These are phyloP conservation scores for Cyclotella sp. DNA, from an alignment of 108 stramenopile species.

Conservation along the genomic window DNA sequence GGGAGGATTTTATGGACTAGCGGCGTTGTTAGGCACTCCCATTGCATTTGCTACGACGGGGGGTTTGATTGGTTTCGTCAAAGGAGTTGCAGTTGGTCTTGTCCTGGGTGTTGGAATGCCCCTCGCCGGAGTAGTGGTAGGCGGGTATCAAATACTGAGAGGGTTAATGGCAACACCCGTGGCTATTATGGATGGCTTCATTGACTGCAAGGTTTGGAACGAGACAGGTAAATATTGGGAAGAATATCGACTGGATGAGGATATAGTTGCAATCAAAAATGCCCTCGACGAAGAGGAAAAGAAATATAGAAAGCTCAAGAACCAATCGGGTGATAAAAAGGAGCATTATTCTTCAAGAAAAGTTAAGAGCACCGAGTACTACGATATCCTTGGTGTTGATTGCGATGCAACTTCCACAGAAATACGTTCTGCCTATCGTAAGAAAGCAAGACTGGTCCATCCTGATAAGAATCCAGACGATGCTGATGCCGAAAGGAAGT, in stretches of 20 bases:
- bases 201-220: slow-evolving; percentile 39
- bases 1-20: slow-evolving; percentile 35
- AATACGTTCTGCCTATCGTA: slow-evolving; percentile 70
- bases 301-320: slow-evolving; percentile 1
- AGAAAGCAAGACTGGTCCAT: slow-evolving; percentile 61
- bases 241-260: slow-evolving; percentile 43
- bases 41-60: background rate
- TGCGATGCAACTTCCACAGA: slow-evolving; percentile 46
- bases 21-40: slow-evolving; percentile 29
- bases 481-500: slow-evolving; percentile 37
- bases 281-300: slow-evolving; percentile 25
- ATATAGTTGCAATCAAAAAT: slow-evolving; percentile 22
- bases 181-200: slow-evolving; percentile 35
- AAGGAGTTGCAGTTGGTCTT: slow-evolving; percentile 11
- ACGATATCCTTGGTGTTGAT: slow-evolving; percentile 46
- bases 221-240: slow-evolving; percentile 26
- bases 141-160: slow-evolving; percentile 27
- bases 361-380: slow-evolving; percentile 49
- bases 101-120: slow-evolving; percentile 29
- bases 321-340: background rate
- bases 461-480: slow-evolving; percentile 76
- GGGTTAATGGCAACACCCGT: slow-evolving; percentile 27
- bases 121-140: slow-evolving; percentile 12
- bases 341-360: slow-evolving; percentile 9
- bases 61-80: slow-evolving; percentile 23